Evolutionary conservation across 768 basidiomycete species (phyloP), one percentile per base, ranked within the genome.

Genomic region (Termitomyces sp.): DNA sequence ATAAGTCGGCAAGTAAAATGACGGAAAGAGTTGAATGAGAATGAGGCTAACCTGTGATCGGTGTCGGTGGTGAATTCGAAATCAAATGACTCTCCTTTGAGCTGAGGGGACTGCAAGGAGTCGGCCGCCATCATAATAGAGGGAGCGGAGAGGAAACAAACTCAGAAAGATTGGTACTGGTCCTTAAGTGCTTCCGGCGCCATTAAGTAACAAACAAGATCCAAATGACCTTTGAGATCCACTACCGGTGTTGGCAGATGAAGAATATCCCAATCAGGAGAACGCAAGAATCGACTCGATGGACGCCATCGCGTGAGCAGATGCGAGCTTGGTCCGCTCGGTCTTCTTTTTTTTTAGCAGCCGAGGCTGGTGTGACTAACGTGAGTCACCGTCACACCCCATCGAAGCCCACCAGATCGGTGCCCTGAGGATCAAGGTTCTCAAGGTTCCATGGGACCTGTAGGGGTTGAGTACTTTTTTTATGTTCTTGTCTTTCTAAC

Each of bases 11-110:
- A 74, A 77, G 74, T 75, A 72, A 77, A 73, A 68, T 63, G 61
- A 63, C 60, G 57, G 60, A 58, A 63, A 63, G 40, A 42, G 61
- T 47, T 59, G 65, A 52, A 40, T 46, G 56, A 47, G 54, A 64
- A 69, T 60, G 63, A 55, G 50, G 72, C 78, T 64, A 64, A 81
- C 82, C 82, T 82, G 68, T 89, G 87, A 77, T 88, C 84, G 25
- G 83, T 87, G 74, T 89, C 88, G 60, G 84, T 75, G 59, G 82
- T 82, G 76, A 87, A 88, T 67, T 91, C 89, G 60, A 90, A 80
- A 75, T 91, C 89, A 84, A 90, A 87, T 65, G 88, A 80, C 73
- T 88, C 87, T 71, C 86, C 85, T 73, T 90, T 90, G 72, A 87
- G 82, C 69, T 88, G 88, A 56, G 85, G 73, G 63, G 82, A 79